A percentile compares a stretch with the other conserved stretches of the same genome.
phyloP scores from a whole-genome alignment of 1,284 basidiomycete species.

The Cerioporus squamosus region DNA sequence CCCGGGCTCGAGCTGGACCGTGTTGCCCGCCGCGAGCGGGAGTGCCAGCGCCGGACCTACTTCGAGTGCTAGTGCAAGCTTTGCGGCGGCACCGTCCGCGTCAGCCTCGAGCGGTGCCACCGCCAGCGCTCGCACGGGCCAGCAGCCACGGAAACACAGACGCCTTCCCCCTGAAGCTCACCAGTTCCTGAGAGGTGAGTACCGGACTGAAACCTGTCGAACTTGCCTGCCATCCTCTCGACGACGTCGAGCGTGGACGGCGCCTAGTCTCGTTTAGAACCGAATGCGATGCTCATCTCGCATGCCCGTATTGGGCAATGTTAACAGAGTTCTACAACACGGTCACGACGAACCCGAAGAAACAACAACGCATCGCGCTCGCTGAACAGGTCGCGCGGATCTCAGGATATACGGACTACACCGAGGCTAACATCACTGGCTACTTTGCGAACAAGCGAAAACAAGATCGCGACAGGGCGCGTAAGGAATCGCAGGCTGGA shows the following conservation, averaged over 20 bases:
- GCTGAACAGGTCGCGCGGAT: neutral
- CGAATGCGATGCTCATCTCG: neutral
- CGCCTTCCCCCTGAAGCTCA: slow-evolving; percentile 8
- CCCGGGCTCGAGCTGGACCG: neutral
- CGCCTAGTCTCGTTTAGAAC: neutral
- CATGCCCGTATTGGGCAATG: neutral
- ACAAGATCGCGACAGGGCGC: neutral
- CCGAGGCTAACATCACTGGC: neutral
- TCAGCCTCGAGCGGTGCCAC: neutral
- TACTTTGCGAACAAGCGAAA: slow-evolving; percentile 12
- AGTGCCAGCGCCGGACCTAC: neutral
- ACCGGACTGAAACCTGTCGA: too few relatives aligned
- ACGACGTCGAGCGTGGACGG: neutral
- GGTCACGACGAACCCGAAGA: slow-evolving; percentile 5
- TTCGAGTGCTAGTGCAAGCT: neutral
- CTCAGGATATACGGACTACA: slow-evolving; percentile 12
- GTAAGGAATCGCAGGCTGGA: neutral
- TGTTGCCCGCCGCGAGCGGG: neutral
- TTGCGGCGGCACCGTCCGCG: neutral
- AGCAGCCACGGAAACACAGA: neutral
- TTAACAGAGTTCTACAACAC: slow-evolving; percentile 7
- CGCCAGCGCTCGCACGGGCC: neutral
- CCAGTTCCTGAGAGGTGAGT: slow-evolving; percentile 8
- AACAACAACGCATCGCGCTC: neutral
- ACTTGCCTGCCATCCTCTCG: neutral